Percentiles rank a stretch among this genome's conserved stretches.
Conservation (phyloP, 306 rosid species). For the Trichosanthes truncata region DNA sequence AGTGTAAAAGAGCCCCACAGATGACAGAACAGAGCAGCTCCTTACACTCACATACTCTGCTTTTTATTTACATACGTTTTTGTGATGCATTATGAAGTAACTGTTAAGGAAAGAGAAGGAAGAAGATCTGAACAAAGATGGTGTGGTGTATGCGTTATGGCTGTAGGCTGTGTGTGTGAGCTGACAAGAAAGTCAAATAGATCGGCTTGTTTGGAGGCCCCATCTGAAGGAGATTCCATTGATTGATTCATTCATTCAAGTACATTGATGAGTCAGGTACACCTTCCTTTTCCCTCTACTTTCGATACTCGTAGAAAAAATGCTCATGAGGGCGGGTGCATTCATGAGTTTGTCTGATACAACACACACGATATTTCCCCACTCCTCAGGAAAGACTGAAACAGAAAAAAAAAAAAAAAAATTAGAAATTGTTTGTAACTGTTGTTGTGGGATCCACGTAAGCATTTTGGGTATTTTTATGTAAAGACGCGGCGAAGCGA, state of each 20-base stretch:
- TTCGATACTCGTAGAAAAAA: not conserved
- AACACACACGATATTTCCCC: not conserved
- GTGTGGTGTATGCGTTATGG: not conserved
- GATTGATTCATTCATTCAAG: not conserved
- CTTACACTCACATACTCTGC: not conserved
- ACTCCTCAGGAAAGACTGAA: not conserved
- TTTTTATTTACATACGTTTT: not conserved
- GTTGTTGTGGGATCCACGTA: conserved; percentile 5
- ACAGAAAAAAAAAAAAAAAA: too few species aligned
- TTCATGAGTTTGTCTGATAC: not conserved
- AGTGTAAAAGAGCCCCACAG: not conserved
- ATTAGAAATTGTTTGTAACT: too few species aligned
- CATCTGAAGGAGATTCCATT: not conserved
- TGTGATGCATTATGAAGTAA: not conserved
- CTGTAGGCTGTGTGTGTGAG: not conserved
- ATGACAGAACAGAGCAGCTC: not conserved
- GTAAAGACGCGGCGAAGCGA: conserved; percentile 32
- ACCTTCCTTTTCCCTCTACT: not conserved
- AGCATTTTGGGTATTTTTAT: not conserved
- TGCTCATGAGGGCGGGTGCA: not conserved
- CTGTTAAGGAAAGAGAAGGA: not conserved
- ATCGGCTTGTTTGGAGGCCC: not conserved
- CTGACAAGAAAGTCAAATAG: not conserved
- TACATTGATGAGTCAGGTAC: not conserved
- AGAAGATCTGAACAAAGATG: not conserved